These are phyloP conservation scores for Wickerhamiella azymoides DNA, from an alignment of 805 yeast species.

Conservation along the genomic window DNA sequence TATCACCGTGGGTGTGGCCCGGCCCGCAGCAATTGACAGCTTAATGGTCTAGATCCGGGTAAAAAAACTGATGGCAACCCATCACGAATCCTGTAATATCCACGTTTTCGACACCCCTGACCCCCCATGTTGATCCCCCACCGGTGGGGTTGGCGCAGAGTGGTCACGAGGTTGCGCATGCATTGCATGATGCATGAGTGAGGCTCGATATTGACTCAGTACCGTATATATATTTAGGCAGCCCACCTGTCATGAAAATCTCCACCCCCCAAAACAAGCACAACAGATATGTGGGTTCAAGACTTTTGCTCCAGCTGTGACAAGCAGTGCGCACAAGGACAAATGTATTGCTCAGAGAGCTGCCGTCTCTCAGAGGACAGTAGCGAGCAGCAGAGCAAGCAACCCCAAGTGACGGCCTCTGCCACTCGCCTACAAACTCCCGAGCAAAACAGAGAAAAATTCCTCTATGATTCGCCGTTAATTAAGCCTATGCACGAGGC, in stretches of 20 bases:
- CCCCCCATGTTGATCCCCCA: neutral
- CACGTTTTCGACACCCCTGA: neutral
- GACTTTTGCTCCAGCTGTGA: constrained; percentile 50
- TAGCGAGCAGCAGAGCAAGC: neutral
- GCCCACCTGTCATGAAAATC: neutral
- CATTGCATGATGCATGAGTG: neutral
- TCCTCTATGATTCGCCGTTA: constrained; percentile 18
- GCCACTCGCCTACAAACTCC: neutral
- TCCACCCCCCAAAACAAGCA: neutral
- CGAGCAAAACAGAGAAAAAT: constrained; percentile 9
- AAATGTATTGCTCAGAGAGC: constrained; percentile 35
- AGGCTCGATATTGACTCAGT: neutral
- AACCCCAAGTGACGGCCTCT: neutral
- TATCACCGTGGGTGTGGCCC: neutral
- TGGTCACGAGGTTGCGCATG: neutral
- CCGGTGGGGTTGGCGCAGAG: neutral
- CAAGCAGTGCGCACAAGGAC: constrained; percentile 31
- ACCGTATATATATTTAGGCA: neutral
- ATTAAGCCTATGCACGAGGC: constrained; percentile 16
- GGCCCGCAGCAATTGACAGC: neutral
- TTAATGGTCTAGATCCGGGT: too few species aligned
- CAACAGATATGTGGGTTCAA: constrained; percentile 28
- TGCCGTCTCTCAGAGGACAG: constrained; percentile 24
- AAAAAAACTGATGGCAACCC: too few species aligned
- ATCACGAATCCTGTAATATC: too few species aligned